These are phyloP conservation scores for Dendrobium nobile DNA, from an alignment of 106 monocot genomes.

Conservation along the genomic window DNA sequence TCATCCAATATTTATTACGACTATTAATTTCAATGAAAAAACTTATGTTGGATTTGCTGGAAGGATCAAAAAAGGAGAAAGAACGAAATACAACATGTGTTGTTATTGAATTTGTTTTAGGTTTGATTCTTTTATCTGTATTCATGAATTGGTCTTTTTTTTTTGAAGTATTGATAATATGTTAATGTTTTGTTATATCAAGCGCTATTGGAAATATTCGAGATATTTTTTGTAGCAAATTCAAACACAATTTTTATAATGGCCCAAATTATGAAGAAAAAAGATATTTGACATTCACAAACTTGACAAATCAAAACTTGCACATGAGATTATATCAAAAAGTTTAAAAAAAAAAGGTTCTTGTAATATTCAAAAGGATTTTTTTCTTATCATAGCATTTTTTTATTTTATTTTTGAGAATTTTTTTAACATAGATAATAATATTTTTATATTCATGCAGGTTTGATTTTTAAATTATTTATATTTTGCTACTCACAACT, in stretches of 20 bases:
- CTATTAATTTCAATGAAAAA: too few relatives aligned
- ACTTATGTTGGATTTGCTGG: slow-evolving; percentile 23
- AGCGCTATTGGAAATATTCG: background rate
- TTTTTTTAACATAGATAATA: too few relatives aligned
- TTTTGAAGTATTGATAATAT: slow-evolving; percentile 7
- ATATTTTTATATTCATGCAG: too few relatives aligned
- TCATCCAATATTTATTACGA: too few relatives aligned
- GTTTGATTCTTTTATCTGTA: slow-evolving; percentile 4
- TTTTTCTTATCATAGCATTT: too few relatives aligned
- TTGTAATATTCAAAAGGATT: too few relatives aligned
- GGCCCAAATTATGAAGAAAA: slow-evolving; percentile 36
- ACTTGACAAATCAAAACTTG: too few relatives aligned
- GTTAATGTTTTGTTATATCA: background rate
- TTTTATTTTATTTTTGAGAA: too few relatives aligned
- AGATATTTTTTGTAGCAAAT: background rate
- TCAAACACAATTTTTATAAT: slow-evolving; percentile 10
- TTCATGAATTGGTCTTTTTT: background rate
- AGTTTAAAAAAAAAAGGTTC: too few relatives aligned
- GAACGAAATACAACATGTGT: slow-evolving; percentile 46
- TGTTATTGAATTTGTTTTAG: slow-evolving; percentile 50
- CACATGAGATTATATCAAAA: too few relatives aligned
- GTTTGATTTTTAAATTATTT: too few relatives aligned
- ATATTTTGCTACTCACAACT: too few relatives aligned
- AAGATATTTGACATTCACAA: background rate
- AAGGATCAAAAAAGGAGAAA: slow-evolving; percentile 53